Evolutionary conservation across 1,284 basidiomycete species (phyloP).

Genomic region (Puccinia triticina): DNA sequence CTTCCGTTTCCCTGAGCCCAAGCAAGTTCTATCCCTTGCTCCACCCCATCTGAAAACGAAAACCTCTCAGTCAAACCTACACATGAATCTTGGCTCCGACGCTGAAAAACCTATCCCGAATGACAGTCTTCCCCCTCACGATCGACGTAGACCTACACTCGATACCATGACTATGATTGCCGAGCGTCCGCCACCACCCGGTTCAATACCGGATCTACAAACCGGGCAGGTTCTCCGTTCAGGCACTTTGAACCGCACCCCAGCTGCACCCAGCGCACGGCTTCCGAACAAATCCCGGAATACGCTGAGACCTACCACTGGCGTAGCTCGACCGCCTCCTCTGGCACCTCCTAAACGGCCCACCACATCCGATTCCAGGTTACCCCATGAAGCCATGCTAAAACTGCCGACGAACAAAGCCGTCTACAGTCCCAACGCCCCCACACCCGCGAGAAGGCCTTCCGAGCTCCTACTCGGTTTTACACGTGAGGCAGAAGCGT

Average conservation of each 20-base stretch:
- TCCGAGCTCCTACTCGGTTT: not conserved
- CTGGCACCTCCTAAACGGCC: not conserved
- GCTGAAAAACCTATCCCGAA: not conserved
- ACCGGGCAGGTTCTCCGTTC: not conserved
- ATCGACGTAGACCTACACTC: slow-evolving; percentile 11
- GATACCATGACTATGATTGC: slow-evolving; percentile 23
- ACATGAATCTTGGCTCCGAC: not conserved
- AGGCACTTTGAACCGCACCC: slow-evolving; percentile 1
- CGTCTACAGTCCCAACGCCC: not conserved
- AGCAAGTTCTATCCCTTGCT: not conserved
- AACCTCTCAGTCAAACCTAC: slow-evolving; percentile 3
- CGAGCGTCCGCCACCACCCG: slow-evolving; percentile 4
- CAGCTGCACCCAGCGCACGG: not conserved
- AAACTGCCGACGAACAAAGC: not conserved
- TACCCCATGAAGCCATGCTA: not conserved
- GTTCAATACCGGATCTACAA: not conserved
- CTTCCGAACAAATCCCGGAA: slow-evolving; percentile 1
- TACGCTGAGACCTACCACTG: slow-evolving; percentile 20
- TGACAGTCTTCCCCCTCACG: not conserved
- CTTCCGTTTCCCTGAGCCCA: slow-evolving; percentile 21
- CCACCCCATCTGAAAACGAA: not conserved
- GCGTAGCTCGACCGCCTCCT: not conserved
- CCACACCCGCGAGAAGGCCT: not conserved
- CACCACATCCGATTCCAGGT: slow-evolving; percentile 11
- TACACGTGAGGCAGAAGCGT: not conserved